phyloP scores from a whole-genome alignment of 345 rosid species.

The Adansonia digitata region DNA sequence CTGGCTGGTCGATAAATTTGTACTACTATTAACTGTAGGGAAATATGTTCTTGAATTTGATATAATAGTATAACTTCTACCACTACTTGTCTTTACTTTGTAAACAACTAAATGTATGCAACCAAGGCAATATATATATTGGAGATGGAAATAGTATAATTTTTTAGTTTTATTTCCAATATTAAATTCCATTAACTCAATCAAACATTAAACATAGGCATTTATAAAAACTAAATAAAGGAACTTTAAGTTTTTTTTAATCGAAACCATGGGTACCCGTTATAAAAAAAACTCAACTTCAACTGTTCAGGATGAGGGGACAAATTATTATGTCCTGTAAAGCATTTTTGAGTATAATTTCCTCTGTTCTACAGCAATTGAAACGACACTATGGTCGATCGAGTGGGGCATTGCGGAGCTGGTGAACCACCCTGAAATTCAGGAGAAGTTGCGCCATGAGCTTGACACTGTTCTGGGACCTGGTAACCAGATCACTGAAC shows the following conservation, averaged over 20 bases:
- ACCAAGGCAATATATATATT: no score
- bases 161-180: no score
- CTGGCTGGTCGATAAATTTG: no score
- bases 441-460: constrained; percentile 65
- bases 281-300: no score
- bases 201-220: no score
- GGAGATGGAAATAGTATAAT: no score
- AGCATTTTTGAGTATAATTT: neutral
- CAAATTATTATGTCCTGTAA: neutral
- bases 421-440: constrained; percentile 87
- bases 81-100: neutral
- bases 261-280: neutral
- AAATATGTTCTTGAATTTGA: neutral
- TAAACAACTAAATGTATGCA: no score
- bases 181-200: no score
- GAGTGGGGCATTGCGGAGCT: constrained; percentile 97
- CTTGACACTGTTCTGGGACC: constrained; percentile 72
- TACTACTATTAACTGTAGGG: neutral
- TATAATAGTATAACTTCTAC: neutral
- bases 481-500: constrained; percentile 74
- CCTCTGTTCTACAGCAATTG: constrained; percentile 58
- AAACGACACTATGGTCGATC: constrained; percentile 91
- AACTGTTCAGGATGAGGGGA: no score
- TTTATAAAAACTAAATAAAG: no score
- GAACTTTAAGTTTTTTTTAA: neutral